A percentile compares a stretch with the other conserved stretches of the same genome.
These are phyloP conservation scores for Rubia tinctorum DNA, from an alignment of 305 asterid species.

Conservation along the genomic window DNA sequence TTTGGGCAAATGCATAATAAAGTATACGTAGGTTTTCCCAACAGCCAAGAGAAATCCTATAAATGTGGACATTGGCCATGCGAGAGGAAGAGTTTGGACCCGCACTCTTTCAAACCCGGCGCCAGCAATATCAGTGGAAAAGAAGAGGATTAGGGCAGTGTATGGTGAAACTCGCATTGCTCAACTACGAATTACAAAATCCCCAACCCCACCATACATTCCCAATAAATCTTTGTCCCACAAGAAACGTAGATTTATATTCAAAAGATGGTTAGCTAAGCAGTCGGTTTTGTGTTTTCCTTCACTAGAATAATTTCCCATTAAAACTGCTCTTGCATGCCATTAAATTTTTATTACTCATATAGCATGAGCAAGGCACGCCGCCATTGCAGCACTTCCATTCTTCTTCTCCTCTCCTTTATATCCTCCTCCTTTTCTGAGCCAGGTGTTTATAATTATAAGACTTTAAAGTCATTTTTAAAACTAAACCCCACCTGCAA, in stretches of 20 bases:
- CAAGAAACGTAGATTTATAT: slow-evolving; percentile 3
- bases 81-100: neutral
- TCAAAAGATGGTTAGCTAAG: slow-evolving; percentile 21
- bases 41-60: neutral
- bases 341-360: neutral
- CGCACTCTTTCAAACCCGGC: neutral
- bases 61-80: neutral
- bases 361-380: slow-evolving; percentile 19
- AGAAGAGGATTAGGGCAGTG: neutral
- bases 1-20: neutral
- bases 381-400: neutral
- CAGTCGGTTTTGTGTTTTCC: slow-evolving; percentile 4
- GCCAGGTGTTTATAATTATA: too few relatives aligned
- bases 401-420: slow-evolving; percentile 23
- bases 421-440: slow-evolving; percentile 33
- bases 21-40: too few relatives aligned
- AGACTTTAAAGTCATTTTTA: too few relatives aligned
- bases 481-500: neutral
- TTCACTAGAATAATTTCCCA: neutral
- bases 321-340: neutral
- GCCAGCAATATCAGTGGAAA: too few relatives aligned
- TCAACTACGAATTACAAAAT: neutral
- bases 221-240: neutral
- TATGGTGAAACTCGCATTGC: neutral
- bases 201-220: neutral